phyloP scores from a whole-genome alignment of 2,329 filamentous ascomycete genomes.

The Fusarium sp. region DNA sequence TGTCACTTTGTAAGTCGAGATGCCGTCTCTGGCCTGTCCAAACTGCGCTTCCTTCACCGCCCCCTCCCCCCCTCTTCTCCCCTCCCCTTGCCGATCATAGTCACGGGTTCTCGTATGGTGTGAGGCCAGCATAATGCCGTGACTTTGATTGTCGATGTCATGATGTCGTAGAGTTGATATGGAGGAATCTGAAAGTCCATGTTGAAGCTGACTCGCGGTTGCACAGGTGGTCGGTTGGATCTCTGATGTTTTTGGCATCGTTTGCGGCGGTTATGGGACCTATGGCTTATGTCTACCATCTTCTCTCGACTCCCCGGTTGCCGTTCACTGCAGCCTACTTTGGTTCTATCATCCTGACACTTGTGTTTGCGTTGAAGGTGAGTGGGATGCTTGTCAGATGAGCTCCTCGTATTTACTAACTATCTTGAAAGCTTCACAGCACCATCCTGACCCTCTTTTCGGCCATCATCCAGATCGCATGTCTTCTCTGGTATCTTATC shows the following conservation, averaged over 20 bases:
- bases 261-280: slow-evolving; percentile 97
- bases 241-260: slow-evolving; percentile 87
- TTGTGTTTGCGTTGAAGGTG: slow-evolving; percentile 94
- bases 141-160: slow-evolving; percentile 28
- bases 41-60: slow-evolving; percentile 4
- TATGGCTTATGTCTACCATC: slow-evolving; percentile 82
- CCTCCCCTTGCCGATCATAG: slow-evolving; percentile 21
- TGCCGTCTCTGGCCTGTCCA: slow-evolving; percentile 7
- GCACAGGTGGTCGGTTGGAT: slow-evolving; percentile 92
- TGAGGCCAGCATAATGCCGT: slow-evolving; percentile 17
- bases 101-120: slow-evolving; percentile 28
- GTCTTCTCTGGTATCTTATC: slow-evolving; percentile 91
- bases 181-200: slow-evolving; percentile 25
- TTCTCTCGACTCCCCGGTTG: slow-evolving; percentile 84
- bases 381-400: slow-evolving; percentile 55
- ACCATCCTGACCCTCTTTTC: slow-evolving; percentile 88
- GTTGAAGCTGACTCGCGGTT: slow-evolving; percentile 41
- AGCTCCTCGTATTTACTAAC: slow-evolving; percentile 10
- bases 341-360: slow-evolving; percentile 87
- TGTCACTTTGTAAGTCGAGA: slow-evolving; percentile 87
- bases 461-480: slow-evolving; percentile 84
- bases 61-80: slow-evolving; percentile 2
- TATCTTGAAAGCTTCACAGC: slow-evolving; percentile 75
- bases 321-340: slow-evolving; percentile 97
- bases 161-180: slow-evolving; percentile 29